A percentile compares a stretch with the other conserved stretches of the same genome.
Evolutionary conservation across 2,329 filamentous ascomycete genomes (phyloP).

Genomic region (Verticillium alfalfae): DNA sequence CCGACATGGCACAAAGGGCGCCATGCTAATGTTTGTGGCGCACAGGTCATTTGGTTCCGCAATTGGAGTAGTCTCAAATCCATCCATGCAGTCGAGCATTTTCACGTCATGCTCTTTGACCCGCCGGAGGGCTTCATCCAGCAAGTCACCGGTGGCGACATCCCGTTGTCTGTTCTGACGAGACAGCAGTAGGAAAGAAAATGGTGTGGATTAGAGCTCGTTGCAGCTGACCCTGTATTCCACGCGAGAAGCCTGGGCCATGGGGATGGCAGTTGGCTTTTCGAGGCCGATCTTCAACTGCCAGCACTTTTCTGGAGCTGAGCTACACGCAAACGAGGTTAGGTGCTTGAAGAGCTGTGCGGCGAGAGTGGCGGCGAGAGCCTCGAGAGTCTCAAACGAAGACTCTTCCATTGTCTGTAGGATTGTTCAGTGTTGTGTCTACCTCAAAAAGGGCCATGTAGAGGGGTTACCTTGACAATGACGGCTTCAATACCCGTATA

Average conservation of each 20-base stretch:
- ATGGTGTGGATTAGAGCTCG: not conserved
- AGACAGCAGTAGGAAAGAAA: not conserved
- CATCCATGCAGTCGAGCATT: conserved; percentile 82
- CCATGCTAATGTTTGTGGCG: not conserved
- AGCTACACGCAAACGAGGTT: conserved; percentile 11
- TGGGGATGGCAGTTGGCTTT: conserved; percentile 69
- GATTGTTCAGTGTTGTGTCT: not conserved
- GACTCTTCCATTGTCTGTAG: conserved; percentile 47
- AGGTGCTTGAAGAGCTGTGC: conserved; percentile 17
- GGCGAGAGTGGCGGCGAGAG: conserved; percentile 46
- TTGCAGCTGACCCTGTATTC: conserved; percentile 30
- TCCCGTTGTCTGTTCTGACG: conserved; percentile 52
- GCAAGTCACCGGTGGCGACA: conserved; percentile 68
- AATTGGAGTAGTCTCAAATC: conserved; percentile 86
- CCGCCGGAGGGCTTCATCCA: conserved; percentile 65
- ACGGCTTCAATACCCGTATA: conserved; percentile 53
- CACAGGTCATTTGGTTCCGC: conserved; percentile 65
- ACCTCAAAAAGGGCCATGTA: not conserved
- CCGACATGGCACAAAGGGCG: not conserved
- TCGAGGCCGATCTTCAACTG: conserved; percentile 57
- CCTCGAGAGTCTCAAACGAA: conserved; percentile 58
- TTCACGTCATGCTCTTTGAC: conserved; percentile 86
- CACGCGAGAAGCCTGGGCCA: conserved; percentile 66
- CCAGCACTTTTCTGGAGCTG: conserved; percentile 24
- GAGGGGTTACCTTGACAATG: conserved; percentile 52